phyloP scores from a whole-genome alignment of 345 rosid species.

The Kandelia obovata region DNA sequence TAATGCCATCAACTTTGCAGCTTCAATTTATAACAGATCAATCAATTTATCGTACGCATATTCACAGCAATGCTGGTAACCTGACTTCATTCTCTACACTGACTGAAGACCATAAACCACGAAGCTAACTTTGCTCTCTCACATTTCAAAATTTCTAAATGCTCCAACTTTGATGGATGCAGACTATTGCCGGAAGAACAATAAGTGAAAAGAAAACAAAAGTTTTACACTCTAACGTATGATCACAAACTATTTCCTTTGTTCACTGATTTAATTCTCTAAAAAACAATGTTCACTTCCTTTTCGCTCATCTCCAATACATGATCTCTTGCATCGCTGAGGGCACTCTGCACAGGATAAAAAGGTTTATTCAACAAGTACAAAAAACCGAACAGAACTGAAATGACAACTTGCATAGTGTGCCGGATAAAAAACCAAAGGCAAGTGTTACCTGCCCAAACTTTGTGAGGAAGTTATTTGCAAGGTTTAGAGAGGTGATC shows the following conservation, averaged over 20 bases:
- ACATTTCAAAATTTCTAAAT: conserved; percentile 13
- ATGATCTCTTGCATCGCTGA: conserved; percentile 84
- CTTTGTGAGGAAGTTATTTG: conserved; percentile 85
- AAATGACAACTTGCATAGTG: neutral
- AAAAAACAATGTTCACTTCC: conserved; percentile 83
- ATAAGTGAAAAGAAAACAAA: conserved; percentile 14
- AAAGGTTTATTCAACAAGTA: neutral
- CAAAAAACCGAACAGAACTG: neutral
- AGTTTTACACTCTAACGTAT: conserved; percentile 4
- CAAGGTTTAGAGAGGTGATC: conserved; percentile 71
- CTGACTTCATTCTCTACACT: neutral
- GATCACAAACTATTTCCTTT: conserved; percentile 4
- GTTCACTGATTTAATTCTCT: conserved; percentile 19
- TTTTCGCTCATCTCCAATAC: conserved; percentile 92
- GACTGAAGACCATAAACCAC: neutral
- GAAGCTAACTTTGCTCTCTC: conserved; percentile 13
- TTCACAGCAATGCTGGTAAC: neutral
- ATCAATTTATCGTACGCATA: neutral
- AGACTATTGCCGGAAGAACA: conserved; percentile 17
- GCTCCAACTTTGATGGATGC: neutral
- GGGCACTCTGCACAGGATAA: conserved; percentile 61
- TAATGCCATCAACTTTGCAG: neutral
- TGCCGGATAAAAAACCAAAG: neutral
- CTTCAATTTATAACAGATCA: neutral
- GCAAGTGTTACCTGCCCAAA: conserved; percentile 71